Conservation (phyloP, 1,139 yeast genomes). For the Kodamaea sp. region DNA sequence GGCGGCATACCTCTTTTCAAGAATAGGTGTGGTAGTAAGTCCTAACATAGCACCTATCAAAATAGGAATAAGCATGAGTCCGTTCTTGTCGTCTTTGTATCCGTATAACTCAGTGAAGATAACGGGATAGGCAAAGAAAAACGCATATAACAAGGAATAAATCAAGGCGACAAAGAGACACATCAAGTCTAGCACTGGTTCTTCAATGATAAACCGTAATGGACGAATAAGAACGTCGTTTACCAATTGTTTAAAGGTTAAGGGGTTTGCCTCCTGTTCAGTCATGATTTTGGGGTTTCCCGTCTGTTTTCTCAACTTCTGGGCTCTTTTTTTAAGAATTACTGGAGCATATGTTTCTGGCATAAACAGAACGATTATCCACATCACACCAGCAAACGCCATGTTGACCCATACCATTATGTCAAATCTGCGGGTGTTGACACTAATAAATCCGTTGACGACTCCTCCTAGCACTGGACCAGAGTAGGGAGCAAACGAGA, state of each 20-base stretch:
- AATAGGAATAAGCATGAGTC: conserved; percentile 85
- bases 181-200: conserved; percentile 81
- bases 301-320: conserved; percentile 69
- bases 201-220: conserved; percentile 67
- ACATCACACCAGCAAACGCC: conserved; percentile 87
- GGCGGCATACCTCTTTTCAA: conserved; percentile 61
- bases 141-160: conserved; percentile 84
- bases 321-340: conserved; percentile 73
- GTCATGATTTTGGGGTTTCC: conserved; percentile 85
- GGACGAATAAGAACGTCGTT: conserved; percentile 75
- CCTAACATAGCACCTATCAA: conserved; percentile 82
- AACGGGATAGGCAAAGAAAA: conserved; percentile 87
- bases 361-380: conserved; percentile 60
- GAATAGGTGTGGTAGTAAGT: conserved; percentile 64
- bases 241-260: conserved; percentile 63
- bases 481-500: conserved; percentile 89
- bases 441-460: conserved; percentile 81
- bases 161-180: conserved; percentile 85
- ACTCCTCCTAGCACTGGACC: conserved; percentile 94
- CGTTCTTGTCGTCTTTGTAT: conserved; percentile 67
- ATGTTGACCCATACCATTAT: conserved; percentile 85
- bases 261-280: conserved; percentile 82
- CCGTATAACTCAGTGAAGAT: conserved; percentile 69
- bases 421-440: conserved; percentile 66
- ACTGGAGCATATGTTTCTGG: conserved; percentile 95